These are phyloP conservation scores for Zygosaccharomyces bailii DNA, from an alignment of 805 yeast genomes.

Conservation along the genomic window DNA sequence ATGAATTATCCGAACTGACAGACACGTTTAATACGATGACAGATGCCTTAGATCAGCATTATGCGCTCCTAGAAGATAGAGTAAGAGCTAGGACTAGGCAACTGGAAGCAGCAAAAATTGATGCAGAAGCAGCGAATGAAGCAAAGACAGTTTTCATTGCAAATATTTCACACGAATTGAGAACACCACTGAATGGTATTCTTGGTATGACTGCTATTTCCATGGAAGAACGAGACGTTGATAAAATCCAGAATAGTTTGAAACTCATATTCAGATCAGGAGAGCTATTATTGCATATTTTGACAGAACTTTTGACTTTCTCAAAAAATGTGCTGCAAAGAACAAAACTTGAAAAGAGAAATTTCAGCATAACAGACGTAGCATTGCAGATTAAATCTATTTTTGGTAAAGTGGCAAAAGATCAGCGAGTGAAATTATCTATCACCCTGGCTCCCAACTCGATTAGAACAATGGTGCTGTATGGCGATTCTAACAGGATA, in stretches of 20 bases:
- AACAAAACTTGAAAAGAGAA: constrained; percentile 76
- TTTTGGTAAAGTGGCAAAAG: constrained; percentile 74
- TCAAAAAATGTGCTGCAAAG: constrained; percentile 84
- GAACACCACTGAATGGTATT: constrained; percentile 95
- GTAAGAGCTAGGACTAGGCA: constrained; percentile 84
- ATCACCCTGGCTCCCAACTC: constrained; percentile 61
- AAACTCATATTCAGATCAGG: constrained; percentile 88
- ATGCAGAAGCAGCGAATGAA: constrained; percentile 93
- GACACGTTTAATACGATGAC: constrained; percentile 91
- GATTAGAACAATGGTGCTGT: constrained; percentile 59
- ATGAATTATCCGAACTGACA: constrained; percentile 83
- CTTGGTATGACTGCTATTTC: constrained; percentile 94
- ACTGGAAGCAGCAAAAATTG: constrained; percentile 79
- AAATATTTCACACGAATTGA: constrained; percentile 86
- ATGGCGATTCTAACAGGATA: constrained; percentile 87
- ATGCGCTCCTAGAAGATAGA: constrained; percentile 79
- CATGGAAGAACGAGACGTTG: constrained; percentile 74
- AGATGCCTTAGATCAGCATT: constrained; percentile 79
- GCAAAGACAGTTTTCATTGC: constrained; percentile 94
- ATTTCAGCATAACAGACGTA: constrained; percentile 75
- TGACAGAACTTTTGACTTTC: constrained; percentile 87
- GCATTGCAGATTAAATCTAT: constrained; percentile 82
- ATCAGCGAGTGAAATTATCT: constrained; percentile 66
- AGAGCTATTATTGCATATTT: constrained; percentile 78
- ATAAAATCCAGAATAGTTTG: constrained; percentile 67